Conservation (phyloP, 495 filamentous ascomycete species). For the Trichodelitschia bisporula region DNA sequence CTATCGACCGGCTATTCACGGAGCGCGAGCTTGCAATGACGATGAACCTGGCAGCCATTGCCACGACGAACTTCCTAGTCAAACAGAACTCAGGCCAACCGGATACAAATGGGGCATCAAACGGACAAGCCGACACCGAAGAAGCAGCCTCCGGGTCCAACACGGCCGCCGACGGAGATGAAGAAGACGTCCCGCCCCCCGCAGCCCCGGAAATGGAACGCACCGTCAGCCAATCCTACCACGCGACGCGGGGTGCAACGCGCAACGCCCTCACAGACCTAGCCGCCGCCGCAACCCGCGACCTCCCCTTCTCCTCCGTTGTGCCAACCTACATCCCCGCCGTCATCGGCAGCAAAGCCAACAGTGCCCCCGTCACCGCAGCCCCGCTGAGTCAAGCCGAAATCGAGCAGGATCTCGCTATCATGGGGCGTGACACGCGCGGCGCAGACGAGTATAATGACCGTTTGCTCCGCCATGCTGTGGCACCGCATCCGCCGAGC, state of each 20-base stretch:
- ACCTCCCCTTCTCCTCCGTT: constrained; percentile 7
- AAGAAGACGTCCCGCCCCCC: constrained; percentile 6
- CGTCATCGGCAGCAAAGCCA: constrained; percentile 10
- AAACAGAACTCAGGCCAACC: constrained; percentile 7
- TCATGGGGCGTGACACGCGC: constrained; percentile 12
- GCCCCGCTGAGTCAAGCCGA: constrained; percentile 11
- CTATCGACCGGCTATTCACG: constrained; percentile 74
- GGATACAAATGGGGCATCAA: constrained; percentile 7
- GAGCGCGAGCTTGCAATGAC: constrained; percentile 68
- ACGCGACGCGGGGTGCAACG: constrained; percentile 14
- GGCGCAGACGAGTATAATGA: constrained; percentile 9
- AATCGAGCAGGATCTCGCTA: constrained; percentile 15
- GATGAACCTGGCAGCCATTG: constrained; percentile 16
- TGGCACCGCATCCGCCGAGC: constrained; percentile 2
- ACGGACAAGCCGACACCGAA: constrained; percentile 6
- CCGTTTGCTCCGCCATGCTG: constrained; percentile 6
- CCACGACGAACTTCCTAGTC: constrained; percentile 16
- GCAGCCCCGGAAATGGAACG: constrained; percentile 16
- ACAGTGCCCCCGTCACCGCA: constrained; percentile 12
- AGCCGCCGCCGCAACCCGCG: constrained; percentile 4
- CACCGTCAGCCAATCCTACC: constrained; percentile 9
- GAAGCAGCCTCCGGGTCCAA: constrained; percentile 3
- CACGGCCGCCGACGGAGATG: constrained; percentile 3
- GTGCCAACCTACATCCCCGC: constrained; percentile 10
- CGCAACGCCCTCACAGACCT: constrained; percentile 12